Evolutionary conservation across 345 rosid species (phyloP), one percentile per base, ranked within the genome.

Genomic region (Rhizophora mangle): DNA sequence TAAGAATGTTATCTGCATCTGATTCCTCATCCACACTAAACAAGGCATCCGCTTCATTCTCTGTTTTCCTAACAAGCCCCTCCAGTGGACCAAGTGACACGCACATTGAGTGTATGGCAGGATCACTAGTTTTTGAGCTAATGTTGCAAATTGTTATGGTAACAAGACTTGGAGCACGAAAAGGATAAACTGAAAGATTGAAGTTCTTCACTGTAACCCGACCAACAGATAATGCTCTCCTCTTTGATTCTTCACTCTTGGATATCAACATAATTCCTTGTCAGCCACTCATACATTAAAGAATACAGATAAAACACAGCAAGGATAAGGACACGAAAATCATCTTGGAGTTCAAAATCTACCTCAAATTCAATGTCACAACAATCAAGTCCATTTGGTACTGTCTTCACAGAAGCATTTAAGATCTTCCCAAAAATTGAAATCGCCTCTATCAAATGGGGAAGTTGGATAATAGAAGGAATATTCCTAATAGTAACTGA

Each of bases 341-440:
- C 4, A 9, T 39, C 47, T 39, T 39, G 27, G 10, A 6, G n/a
- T 63, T 63, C 36, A 63, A 5, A 13, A 60, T 54, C 49, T 67
- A 76, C 80, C 80, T 76, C 52, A 55, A 76, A 76, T 62, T 76
- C 73, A 56, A 76, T 51, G 43, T 72, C 76, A 56, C 72, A 76
- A 58, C 72, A 71, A 58, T 71, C 72, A n/a, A 72, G 69, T 34
- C 69, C 76, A 67, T 71, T 49, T 34, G 65, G 51, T 4, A 62
- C 62, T 34, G 64, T 22, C 68, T 76, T 76, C 49, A 46, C 63
- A 8, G 69, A 62, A 68, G 65, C 69, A 52, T 62, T 67, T 67
- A 69, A 67, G 27, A 76, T 62, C 21, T 63, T 49, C 31, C 72
- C 76, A 57, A 67, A 76, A 47, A 15, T n/a, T 6, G 65, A 62